A percentile compares a stretch with the other conserved stretches of the same genome.
These are phyloP conservation scores for Botryococcus braunii DNA, from an alignment of 163 green algal species.

Conservation along the genomic window DNA sequence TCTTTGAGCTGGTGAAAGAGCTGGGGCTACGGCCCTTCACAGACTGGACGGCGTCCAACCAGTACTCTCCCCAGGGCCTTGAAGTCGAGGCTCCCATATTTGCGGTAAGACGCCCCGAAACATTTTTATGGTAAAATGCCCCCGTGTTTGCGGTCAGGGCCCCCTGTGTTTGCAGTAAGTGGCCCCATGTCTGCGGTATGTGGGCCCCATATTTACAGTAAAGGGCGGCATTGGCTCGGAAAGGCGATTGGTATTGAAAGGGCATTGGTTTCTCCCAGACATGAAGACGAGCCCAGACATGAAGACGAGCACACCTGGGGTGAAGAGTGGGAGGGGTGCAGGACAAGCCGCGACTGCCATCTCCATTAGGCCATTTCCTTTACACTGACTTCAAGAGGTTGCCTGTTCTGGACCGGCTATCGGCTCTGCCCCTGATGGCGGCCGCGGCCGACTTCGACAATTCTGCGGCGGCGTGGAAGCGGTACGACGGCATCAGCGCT, in stretches of 20 bases:
- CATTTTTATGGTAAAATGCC: no score
- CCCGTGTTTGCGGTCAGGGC: neutral
- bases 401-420: neutral
- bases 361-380: slow-evolving; percentile 1
- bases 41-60: neutral
- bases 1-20: neutral
- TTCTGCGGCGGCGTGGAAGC: neutral
- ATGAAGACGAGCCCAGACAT: neutral
- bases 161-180: neutral
- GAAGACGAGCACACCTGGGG: neutral
- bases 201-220: neutral
- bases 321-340: neutral
- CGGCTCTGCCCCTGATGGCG: slow-evolving; percentile 1
- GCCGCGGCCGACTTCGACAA: slow-evolving; percentile 6
- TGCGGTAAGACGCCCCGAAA: neutral
- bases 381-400: slow-evolving; percentile 4
- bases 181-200: neutral
- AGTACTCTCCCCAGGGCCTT: neutral
- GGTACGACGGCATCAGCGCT: slow-evolving; percentile 1
- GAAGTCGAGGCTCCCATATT: slow-evolving; percentile 7
- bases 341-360: slow-evolving; percentile 1
- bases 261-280: neutral
- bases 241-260: neutral
- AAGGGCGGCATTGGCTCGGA: neutral
- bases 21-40: slow-evolving; percentile 7